Conservation (phyloP, 257 asterid genomes). For the Jacaranda copaia region DNA sequence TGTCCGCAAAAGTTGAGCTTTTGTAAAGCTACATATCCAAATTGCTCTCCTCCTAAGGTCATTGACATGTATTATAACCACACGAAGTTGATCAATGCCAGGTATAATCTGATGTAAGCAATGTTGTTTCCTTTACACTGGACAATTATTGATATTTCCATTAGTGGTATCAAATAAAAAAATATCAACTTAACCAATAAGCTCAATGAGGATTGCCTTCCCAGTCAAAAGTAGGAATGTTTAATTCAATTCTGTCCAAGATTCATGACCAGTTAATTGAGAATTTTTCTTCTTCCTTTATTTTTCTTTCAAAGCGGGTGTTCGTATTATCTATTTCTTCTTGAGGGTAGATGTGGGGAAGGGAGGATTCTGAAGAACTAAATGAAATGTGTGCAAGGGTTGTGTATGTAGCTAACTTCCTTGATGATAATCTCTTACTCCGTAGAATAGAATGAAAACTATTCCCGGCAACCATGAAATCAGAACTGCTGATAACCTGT, state of each 20-base stretch:
- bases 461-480: slow-evolving; percentile 23
- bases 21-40: not conserved
- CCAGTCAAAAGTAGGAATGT: not conserved
- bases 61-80: not conserved
- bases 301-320: no score
- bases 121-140: not conserved
- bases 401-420: slow-evolving; percentile 18
- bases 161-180: not conserved
- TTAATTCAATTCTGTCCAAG: no score
- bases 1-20: not conserved
- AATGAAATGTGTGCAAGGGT: not conserved
- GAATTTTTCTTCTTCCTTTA: not conserved
- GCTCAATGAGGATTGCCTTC: not conserved
- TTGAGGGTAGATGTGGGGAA: no score
- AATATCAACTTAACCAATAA: not conserved
- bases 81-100: slow-evolving; percentile 11
- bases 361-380: not conserved
- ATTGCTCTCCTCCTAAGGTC: slow-evolving; percentile 7
- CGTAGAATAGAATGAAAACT: slow-evolving; percentile 17
- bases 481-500: slow-evolving; percentile 23
- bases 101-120: not conserved
- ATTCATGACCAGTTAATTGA: not conserved
- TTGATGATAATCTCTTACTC: slow-evolving; percentile 3
- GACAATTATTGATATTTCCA: not conserved
- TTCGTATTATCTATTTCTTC: slow-evolving; percentile 1